Conservation (phyloP, 108 stramenopile species). For the Discostella pseudostelligera region DNA sequence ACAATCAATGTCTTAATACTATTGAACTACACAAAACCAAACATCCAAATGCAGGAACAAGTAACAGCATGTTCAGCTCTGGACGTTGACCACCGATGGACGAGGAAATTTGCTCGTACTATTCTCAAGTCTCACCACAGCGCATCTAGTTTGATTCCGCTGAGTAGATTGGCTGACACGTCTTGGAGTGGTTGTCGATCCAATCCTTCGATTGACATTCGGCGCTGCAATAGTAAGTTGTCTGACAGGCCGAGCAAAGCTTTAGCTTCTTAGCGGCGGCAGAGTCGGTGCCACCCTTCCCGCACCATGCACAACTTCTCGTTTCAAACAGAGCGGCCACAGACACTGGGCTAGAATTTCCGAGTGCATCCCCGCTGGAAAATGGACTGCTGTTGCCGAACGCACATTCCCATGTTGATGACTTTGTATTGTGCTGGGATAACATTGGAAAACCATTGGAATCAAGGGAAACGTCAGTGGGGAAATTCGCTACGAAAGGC, state of each 20-base stretch:
- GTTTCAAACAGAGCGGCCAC: not conserved
- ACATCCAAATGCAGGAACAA: too few species aligned
- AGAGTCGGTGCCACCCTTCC: not conserved
- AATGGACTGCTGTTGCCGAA: not conserved
- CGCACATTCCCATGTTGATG: not conserved
- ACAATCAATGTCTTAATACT: too few species aligned
- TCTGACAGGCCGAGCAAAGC: not conserved
- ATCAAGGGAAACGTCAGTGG: not conserved
- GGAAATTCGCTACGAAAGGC: too few species aligned
- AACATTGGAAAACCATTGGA: not conserved
- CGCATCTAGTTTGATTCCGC: not conserved
- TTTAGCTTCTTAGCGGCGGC: not conserved
- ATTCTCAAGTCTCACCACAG: too few species aligned
- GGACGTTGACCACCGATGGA: too few species aligned
- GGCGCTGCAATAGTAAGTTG: not conserved
- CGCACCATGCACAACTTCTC: conserved; percentile 1
- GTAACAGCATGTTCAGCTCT: too few species aligned
- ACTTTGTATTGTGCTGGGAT: not conserved
- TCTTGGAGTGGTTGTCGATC: not conserved
- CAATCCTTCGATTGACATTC: not conserved
- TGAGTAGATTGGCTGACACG: not conserved
- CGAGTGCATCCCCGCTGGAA: not conserved
- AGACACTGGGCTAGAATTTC: not conserved
- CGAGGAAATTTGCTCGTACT: too few species aligned
- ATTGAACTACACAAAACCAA: too few species aligned